Base-by-base conservation (phyloP, 2,329 filamentous ascomycete species). In the Hawksworthiomyces lignivorus region DNA sequence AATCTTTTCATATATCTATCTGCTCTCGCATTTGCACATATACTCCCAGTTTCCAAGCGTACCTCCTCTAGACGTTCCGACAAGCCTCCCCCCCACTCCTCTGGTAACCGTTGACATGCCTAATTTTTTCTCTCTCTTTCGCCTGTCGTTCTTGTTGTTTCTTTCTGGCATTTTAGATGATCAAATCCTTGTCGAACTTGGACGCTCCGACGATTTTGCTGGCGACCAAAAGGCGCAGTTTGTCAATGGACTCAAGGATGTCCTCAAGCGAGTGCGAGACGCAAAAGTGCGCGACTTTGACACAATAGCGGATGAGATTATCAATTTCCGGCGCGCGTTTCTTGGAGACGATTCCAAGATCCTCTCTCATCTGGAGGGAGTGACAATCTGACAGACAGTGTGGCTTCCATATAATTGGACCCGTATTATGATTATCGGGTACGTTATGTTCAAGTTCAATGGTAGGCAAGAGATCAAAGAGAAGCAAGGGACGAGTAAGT, bases 171-270 rank as follows among this genome's bases (percentile, higher is more conserved):
- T 51, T 59, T 48, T 63, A 88, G 84, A 87, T 67, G 78, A 83
- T 59, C 76, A 80, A 57, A 80, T 87, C 50, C 75, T 88, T 50
- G 70, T 84, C 43, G 78, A 84, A 51, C 73, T 88, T 40, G 83
- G 83, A 33, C 78, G 73, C 35, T 71, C 77, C 33, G 77, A 81
- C 48, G 77, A 77, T 50, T 80, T 77, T 56, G 73, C 69, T 31
- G 73, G 73, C 51, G 73, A 78, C 45, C 72, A 80, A 48, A 75
- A 74, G 56, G 66, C 70, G 43, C 67, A 69, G 47, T 87, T 82
- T 62, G 77, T 77, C 51, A 64, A 67, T 24, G 81, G 81, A 19
- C 69, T 87, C 35, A 72, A 72, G 43, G 65, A 72, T 49, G 64
- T 84, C 27, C 72, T 87, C 43, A 69, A 72, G 46, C 68, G 74